Percentiles rank a stretch among this genome's conserved stretches.
Conservation (phyloP, 202 grass and related monocot genomes). For the Tripidium arundinaceum region DNA sequence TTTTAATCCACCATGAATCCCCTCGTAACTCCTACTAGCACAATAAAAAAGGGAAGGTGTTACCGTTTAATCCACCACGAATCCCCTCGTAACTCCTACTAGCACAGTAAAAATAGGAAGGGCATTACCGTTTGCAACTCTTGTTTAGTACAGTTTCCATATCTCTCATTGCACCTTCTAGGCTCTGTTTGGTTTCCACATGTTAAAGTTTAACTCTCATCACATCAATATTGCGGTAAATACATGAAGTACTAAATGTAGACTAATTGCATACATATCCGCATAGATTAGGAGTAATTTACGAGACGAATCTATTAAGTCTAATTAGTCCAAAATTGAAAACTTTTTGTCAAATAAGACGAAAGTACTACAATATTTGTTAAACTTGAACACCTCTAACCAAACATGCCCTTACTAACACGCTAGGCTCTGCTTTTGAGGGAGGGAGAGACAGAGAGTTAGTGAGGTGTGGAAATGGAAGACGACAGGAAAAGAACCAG, state of each 20-base stretch:
- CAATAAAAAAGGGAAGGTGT: not conserved
- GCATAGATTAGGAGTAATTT: too few species aligned
- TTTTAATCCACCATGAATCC: not conserved
- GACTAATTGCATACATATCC: too few species aligned
- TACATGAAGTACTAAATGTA: too few species aligned
- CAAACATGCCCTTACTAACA: too few species aligned
- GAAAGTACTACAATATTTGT: too few species aligned
- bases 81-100: not conserved
- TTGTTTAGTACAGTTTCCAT: not conserved
- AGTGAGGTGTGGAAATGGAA: not conserved
- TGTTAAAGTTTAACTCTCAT: too few species aligned
- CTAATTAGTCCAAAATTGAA: too few species aligned
- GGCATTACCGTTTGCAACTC: not conserved
- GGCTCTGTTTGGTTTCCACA: too few species aligned
- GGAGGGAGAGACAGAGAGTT: not conserved
- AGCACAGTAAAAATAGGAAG: not conserved
- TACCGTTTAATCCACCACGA: not conserved
- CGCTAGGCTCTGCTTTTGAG: not conserved
- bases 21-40: not conserved
- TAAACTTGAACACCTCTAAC: too few species aligned
- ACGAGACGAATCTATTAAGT: too few species aligned
- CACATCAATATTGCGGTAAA: too few species aligned
- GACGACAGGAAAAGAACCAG: conserved; percentile 33
- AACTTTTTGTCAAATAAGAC: too few species aligned
- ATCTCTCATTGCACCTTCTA: not conserved